Base-by-base conservation (phyloP, 495 filamentous ascomycete genomes). In the Penicillium salamii region DNA sequence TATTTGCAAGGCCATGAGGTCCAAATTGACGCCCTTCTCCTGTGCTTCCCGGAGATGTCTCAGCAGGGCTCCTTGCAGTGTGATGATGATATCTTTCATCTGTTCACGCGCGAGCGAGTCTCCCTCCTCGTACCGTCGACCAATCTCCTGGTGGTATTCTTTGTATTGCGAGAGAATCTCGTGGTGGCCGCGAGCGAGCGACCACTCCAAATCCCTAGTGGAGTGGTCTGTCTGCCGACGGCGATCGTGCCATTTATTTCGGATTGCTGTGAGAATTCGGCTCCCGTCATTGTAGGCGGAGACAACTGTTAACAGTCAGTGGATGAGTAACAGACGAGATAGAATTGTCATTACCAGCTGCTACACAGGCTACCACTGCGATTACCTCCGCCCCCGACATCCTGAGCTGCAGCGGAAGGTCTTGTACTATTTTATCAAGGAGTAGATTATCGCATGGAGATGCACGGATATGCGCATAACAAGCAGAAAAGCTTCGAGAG, bases 81-180 rank as follows among this genome's bases (percentile, higher is more conserved):
- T 54, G 21, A 74, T 69, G 15, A 71, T 68, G 29, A 78, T 71
- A 46, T 76, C 71, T 46, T 76, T 69, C 31, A 79, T 58, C 29
- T 67, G 65, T 32, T 71, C 63, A 5, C 62, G 50, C 18, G 69
- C 66, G 19, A 67, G 56, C 8, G 40, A 53, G 55, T 80, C 76
- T 8, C 77, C 77, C 7, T 44, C 45, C 19, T 59, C 61, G 42
- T 66, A 73, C 6, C 54, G 46, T 9, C 49, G 51, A 13, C 71
- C 71, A 20, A 70, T 62, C 19, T 50, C 55, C 24, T 49, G 43
- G n/a, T 50, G 50, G 17, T 67, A 53, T 5, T 46, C 34, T 9
- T 68, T 62, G 46, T 67, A 73, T 42, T 66, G 62, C 3, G 41
- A 54, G 11, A 60, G 29, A 12, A 76, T 62, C 2, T 58, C 54